Conservation (phyloP, 176 grass and related monocot species). For the Pontederia crassipes region DNA sequence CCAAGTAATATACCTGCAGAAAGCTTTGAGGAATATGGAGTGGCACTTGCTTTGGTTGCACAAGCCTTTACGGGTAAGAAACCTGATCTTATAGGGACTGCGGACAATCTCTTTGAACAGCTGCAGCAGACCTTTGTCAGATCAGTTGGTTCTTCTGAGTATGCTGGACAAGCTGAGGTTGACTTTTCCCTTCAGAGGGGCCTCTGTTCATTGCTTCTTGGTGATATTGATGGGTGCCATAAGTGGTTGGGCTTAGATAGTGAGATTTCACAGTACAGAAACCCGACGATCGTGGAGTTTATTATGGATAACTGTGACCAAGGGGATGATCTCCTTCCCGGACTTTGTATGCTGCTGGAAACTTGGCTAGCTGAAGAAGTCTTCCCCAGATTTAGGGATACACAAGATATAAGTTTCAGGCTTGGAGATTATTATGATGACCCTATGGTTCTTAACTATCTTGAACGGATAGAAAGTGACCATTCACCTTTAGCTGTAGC, state of each 20-base stretch:
- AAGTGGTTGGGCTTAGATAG: conserved; percentile 75
- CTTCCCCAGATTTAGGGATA: conserved; percentile 90
- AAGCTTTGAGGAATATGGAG: conserved; percentile 82
- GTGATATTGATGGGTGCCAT: conserved; percentile 66
- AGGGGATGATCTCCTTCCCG: conserved; percentile 70
- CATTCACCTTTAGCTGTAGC: conserved; percentile 78
- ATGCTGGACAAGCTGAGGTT: conserved; percentile 30
- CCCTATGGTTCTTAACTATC: conserved; percentile 57
- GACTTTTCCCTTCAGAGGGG: conserved; percentile 60
- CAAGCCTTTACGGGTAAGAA: conserved; percentile 72
- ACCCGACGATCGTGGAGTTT: conserved; percentile 76
- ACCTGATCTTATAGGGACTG: conserved; percentile 59
- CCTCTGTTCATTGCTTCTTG: conserved; percentile 76
- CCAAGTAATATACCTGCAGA: conserved; percentile 86
- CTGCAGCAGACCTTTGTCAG: conserved; percentile 64
- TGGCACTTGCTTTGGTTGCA: conserved; percentile 83
- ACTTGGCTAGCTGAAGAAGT: conserved; percentile 77
- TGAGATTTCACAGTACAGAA: conserved; percentile 49
- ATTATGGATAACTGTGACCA: conserved; percentile 62
- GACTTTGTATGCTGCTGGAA: conserved; percentile 88
- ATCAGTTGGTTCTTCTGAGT: conserved; percentile 28
- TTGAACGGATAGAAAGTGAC: conserved; percentile 82
- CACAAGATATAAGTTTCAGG: conserved; percentile 55
- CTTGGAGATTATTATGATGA: conserved; percentile 96
- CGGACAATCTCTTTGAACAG: conserved; percentile 67